Conservation (phyloP, 192 early-diverging fungal species). For the Obelidium mucronatum region DNA sequence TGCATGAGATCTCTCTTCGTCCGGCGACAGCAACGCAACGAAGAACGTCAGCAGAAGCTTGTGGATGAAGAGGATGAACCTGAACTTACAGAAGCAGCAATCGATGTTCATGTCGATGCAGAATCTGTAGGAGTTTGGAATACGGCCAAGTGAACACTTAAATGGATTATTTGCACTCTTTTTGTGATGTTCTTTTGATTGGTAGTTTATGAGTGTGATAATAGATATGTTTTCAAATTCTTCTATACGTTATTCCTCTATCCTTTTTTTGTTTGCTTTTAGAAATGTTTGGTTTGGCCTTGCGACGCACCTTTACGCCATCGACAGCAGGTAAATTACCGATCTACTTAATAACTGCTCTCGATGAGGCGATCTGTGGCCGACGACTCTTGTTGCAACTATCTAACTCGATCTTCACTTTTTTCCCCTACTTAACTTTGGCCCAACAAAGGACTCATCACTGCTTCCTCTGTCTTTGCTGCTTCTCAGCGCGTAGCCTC, state of each 20-base stretch:
- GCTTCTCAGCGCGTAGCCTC: constrained; percentile 14
- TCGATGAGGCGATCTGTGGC: too few relatives aligned
- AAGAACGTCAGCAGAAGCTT: not conserved
- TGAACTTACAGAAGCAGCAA: too few relatives aligned
- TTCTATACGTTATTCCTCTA: too few relatives aligned
- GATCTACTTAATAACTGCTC: too few relatives aligned
- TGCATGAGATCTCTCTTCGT: not conserved
- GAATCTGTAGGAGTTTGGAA: too few relatives aligned
- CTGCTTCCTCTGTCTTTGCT: constrained; percentile 15
- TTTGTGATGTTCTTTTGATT: too few relatives aligned
- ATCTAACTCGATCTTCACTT: not conserved
- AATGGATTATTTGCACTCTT: too few relatives aligned
- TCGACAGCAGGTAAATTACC: not conserved
- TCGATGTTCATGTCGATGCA: too few relatives aligned
- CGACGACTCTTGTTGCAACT: too few relatives aligned
- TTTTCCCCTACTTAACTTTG: not conserved
- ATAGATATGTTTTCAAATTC: too few relatives aligned
- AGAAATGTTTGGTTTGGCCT: not conserved
- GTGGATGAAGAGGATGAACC: constrained; percentile 26
- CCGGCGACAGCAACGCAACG: not conserved
- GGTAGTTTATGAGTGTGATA: too few relatives aligned
- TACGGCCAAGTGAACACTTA: too few relatives aligned
- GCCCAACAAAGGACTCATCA: constrained; percentile 7
- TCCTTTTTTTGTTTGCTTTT: not conserved
- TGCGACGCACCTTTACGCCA: not conserved